These are phyloP conservation scores for Graphiopsis chlorocephala DNA, from an alignment of 2,329 filamentous ascomycete species.

Conservation along the genomic window DNA sequence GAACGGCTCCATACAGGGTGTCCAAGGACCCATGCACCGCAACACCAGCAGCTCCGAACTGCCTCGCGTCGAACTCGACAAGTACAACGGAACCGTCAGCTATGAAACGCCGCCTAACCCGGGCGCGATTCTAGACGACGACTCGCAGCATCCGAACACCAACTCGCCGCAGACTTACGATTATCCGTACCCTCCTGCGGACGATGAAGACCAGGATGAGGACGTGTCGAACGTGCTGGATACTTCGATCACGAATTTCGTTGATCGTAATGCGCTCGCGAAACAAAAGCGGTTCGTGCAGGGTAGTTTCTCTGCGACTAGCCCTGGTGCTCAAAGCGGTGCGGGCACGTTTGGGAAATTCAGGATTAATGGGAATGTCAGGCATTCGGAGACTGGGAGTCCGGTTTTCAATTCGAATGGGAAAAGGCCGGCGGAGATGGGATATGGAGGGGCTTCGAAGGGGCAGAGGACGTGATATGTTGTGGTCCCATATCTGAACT, in stretches of 20 bases:
- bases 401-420: slow-evolving; percentile 23
- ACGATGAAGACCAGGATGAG: slow-evolving; percentile 16
- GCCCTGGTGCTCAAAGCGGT: neutral
- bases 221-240: slow-evolving; percentile 16
- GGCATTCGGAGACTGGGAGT: neutral
- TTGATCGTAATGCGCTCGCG: slow-evolving; percentile 18
- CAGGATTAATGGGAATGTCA: neutral
- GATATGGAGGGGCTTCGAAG: neutral
- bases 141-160: slow-evolving; percentile 11
- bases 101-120: slow-evolving; percentile 33
- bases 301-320: neutral
- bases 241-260: slow-evolving; percentile 15
- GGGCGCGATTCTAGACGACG: slow-evolving; percentile 26
- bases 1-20: slow-evolving; percentile 27
- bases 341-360: slow-evolving; percentile 12
- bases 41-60: neutral
- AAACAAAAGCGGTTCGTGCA: slow-evolving; percentile 19
- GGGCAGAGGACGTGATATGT: slow-evolving; percentile 4
- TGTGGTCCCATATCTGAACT: neutral
- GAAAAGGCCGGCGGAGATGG: slow-evolving; percentile 21
- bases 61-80: neutral
- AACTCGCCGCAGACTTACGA: slow-evolving; percentile 1
- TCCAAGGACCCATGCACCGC: slow-evolving; percentile 27
- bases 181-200: slow-evolving; percentile 6
- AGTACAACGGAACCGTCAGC: slow-evolving; percentile 12